Conservation (phyloP, 805 yeast genomes). For the Spathaspora boniae region DNA sequence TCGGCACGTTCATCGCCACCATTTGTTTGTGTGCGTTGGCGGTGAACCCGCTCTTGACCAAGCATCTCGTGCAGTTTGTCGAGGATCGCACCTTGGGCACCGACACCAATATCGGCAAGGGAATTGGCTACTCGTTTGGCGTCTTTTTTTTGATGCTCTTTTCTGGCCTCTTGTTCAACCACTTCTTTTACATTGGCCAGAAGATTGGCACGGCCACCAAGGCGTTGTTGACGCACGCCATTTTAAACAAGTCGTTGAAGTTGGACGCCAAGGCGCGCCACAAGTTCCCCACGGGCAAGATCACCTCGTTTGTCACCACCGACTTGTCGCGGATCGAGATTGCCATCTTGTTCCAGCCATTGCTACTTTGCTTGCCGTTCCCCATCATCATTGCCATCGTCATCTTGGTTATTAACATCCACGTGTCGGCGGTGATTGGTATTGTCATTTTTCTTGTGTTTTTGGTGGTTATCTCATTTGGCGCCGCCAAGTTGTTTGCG, state of each 20-base stretch:
- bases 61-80: constrained; percentile 29
- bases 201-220: constrained; percentile 63
- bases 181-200: constrained; percentile 55
- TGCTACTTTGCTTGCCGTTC: constrained; percentile 56
- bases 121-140: constrained; percentile 35
- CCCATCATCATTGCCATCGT: constrained; percentile 58
- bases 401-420: constrained; percentile 59
- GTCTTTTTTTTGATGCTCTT: constrained; percentile 13
- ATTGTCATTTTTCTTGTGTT: constrained; percentile 40
- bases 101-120: constrained; percentile 18
- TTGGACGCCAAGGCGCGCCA: constrained; percentile 54
- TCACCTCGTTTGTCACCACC: constrained; percentile 71
- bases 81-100: constrained; percentile 20
- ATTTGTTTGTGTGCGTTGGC: constrained; percentile 7
- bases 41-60: constrained; percentile 22
- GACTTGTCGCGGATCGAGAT: constrained; percentile 75
- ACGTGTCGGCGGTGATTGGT: constrained; percentile 69
- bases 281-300: constrained; percentile 57
- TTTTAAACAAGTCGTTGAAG: constrained; percentile 62
- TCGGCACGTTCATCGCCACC: constrained; percentile 2
- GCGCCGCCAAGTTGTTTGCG: constrained; percentile 47
- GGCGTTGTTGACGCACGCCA: constrained; percentile 61
- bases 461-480: constrained; percentile 42
- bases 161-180: constrained; percentile 39
- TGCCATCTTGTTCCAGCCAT: constrained; percentile 59